phyloP scores from a whole-genome alignment of 495 filamentous ascomycete species.

The Hypomontagnella submonticulosa region DNA sequence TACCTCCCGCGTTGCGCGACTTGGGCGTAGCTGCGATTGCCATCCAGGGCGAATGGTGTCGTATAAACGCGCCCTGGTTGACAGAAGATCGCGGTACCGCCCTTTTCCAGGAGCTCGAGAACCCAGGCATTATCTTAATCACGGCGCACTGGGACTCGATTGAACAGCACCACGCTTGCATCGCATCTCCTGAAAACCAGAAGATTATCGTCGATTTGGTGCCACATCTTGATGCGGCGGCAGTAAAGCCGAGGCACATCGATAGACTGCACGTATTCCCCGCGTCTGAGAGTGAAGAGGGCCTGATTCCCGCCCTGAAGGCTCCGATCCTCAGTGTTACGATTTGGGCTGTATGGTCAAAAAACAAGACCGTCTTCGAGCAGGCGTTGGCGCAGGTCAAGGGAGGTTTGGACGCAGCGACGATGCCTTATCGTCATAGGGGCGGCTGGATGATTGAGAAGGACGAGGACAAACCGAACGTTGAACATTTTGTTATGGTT shows the following conservation, averaged over 20 bases:
- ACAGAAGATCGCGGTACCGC: conserved; percentile 8
- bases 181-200: conserved; percentile 14
- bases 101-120: conserved; percentile 14
- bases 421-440: conserved; percentile 14
- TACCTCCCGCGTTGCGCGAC: conserved; percentile 3
- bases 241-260: conserved; percentile 7
- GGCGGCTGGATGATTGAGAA: conserved; percentile 24
- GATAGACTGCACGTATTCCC: background rate
- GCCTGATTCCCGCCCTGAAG: background rate
- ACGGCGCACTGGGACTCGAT: conserved; percentile 20
- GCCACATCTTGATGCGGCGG: background rate
- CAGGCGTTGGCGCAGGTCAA: conserved; percentile 7
- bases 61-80: conserved; percentile 11
- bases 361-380: conserved; percentile 7
- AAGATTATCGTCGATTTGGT: background rate
- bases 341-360: background rate
- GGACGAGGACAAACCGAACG: background rate
- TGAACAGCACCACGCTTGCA: conserved; percentile 6
- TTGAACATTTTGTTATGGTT: conserved; percentile 4
- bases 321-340: conserved; percentile 12
- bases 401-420: background rate
- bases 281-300: conserved; percentile 4
- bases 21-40: background rate
- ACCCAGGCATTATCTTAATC: background rate
- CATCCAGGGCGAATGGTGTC: conserved; percentile 17